These are phyloP conservation scores for Dipteronia dyeriana DNA, from an alignment of 345 rosid genomes.

Conservation along the genomic window DNA sequence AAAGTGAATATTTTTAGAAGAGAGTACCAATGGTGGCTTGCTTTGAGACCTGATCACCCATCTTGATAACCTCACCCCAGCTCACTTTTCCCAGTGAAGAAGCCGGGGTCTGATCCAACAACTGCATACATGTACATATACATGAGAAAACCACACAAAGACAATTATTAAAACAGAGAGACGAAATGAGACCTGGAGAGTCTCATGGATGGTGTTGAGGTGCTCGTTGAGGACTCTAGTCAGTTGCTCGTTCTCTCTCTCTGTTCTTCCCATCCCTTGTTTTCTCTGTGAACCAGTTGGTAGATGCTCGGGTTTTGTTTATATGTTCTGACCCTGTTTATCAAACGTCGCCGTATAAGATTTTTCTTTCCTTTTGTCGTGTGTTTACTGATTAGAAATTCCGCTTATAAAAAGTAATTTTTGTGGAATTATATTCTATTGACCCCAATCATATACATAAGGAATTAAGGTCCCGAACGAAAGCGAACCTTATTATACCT, in stretches of 20 bases:
- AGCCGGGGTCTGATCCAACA: slow-evolving; percentile 54
- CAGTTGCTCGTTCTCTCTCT: slow-evolving; percentile 56
- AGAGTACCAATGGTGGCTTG: slow-evolving; percentile 80
- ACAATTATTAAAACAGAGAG: not conserved
- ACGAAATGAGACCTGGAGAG: slow-evolving; percentile 56
- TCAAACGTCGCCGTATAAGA: no score
- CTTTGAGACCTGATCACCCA: slow-evolving; percentile 80
- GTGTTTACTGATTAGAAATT: no score
- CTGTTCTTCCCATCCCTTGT: slow-evolving; percentile 55
- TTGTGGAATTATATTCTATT: no score
- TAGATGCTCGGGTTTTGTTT: no score
- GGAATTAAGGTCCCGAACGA: no score
- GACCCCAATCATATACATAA: no score
- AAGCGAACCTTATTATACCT: no score
- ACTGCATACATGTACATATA: slow-evolving; percentile 26
- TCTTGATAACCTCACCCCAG: slow-evolving; percentile 74
- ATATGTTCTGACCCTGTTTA: no score
- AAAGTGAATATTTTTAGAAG: not conserved
- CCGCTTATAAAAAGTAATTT: no score
- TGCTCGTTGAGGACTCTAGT: slow-evolving; percentile 47
- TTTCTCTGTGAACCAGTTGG: not conserved
- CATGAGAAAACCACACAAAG: not conserved
- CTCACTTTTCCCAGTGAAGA: slow-evolving; percentile 49
- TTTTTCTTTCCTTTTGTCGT: no score
- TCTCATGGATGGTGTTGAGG: slow-evolving; percentile 69